Evolutionary conservation across 2,329 filamentous ascomycete genomes (phyloP).

Genomic region (Mollisiaceae sp.): DNA sequence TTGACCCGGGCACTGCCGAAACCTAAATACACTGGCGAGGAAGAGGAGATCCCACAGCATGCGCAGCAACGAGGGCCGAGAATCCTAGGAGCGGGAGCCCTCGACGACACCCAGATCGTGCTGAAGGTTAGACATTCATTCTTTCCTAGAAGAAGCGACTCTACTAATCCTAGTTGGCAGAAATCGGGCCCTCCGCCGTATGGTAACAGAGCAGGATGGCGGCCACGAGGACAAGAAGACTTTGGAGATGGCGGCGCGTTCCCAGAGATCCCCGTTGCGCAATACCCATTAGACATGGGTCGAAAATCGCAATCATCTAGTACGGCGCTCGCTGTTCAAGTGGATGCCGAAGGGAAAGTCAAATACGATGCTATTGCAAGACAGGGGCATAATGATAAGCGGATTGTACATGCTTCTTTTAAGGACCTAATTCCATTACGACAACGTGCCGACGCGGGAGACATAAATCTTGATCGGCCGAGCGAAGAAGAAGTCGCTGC

Average conservation of each 20-base stretch:
- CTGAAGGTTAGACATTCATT: slow-evolving; percentile 61
- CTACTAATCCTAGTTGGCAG: slow-evolving; percentile 48
- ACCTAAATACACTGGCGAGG: slow-evolving; percentile 88
- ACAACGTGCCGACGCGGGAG: slow-evolving; percentile 90
- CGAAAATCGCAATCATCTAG: slow-evolving; percentile 72
- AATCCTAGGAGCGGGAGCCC: slow-evolving; percentile 77
- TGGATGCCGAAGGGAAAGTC: slow-evolving; percentile 89
- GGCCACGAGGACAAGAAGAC: slow-evolving; percentile 85
- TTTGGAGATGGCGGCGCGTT: slow-evolving; percentile 97
- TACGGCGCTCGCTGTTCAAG: slow-evolving; percentile 91
- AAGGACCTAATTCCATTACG: slow-evolving; percentile 95
- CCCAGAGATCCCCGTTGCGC: slow-evolving; percentile 89
- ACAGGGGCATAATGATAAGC: slow-evolving; percentile 81
- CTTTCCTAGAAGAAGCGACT: neutral
- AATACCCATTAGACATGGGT: slow-evolving; percentile 96
- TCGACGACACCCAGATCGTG: slow-evolving; percentile 86
- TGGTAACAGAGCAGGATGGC: slow-evolving; percentile 86
- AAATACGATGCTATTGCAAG: slow-evolving; percentile 96
- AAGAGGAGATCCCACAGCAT: slow-evolving; percentile 77
- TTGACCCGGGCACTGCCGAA: slow-evolving; percentile 83
- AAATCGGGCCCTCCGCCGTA: slow-evolving; percentile 86
- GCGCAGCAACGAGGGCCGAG: slow-evolving; percentile 79
- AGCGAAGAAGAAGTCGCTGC: slow-evolving; percentile 82
- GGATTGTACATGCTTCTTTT: slow-evolving; percentile 93
- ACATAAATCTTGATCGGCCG: slow-evolving; percentile 85